Percentiles rank a stretch among this genome's conserved stretches.
phyloP scores from a whole-genome alignment of 805 yeast species.

The Sugiyamaella lignohabitans region DNA sequence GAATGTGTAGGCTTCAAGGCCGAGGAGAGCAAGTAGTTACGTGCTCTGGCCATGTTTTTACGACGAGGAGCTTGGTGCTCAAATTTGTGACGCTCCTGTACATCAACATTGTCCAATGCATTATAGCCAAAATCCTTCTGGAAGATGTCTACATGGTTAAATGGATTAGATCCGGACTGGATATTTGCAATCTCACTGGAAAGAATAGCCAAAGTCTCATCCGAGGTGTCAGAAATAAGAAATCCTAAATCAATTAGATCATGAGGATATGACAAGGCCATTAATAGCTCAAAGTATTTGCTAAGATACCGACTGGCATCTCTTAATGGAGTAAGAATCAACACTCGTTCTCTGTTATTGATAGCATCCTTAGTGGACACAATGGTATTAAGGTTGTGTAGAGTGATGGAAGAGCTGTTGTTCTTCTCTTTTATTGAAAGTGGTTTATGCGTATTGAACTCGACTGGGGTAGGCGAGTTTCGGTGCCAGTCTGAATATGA shows the following conservation, averaged over 20 bases:
- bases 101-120: slow-evolving; percentile 61
- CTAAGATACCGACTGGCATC: slow-evolving; percentile 76
- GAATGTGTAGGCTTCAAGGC: slow-evolving; percentile 81
- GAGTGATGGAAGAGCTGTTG: slow-evolving; percentile 8
- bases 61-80: slow-evolving; percentile 87
- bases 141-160: slow-evolving; percentile 72
- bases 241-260: slow-evolving; percentile 65
- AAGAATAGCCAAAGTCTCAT: slow-evolving; percentile 59
- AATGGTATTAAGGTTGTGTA: slow-evolving; percentile 19
- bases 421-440: not conserved
- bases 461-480: slow-evolving; percentile 18
- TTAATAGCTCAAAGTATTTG: slow-evolving; percentile 74
- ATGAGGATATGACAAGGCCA: slow-evolving; percentile 83
- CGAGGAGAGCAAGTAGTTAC: slow-evolving; percentile 77
- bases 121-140: slow-evolving; percentile 89
- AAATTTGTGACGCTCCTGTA: slow-evolving; percentile 79
- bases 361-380: slow-evolving; percentile 18
- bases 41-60: slow-evolving; percentile 79
- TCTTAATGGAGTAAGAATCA: slow-evolving; percentile 68
- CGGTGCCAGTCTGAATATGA: slow-evolving; percentile 21
- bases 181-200: slow-evolving; percentile 65
- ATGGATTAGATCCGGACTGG: slow-evolving; percentile 57
- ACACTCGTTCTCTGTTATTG: slow-evolving; percentile 49
- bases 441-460: slow-evolving; percentile 17
- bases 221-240: slow-evolving; percentile 75